These are phyloP conservation scores for Phylloporus sp. DNA, from an alignment of 768 basidiomycete genomes.

Conservation along the genomic window DNA sequence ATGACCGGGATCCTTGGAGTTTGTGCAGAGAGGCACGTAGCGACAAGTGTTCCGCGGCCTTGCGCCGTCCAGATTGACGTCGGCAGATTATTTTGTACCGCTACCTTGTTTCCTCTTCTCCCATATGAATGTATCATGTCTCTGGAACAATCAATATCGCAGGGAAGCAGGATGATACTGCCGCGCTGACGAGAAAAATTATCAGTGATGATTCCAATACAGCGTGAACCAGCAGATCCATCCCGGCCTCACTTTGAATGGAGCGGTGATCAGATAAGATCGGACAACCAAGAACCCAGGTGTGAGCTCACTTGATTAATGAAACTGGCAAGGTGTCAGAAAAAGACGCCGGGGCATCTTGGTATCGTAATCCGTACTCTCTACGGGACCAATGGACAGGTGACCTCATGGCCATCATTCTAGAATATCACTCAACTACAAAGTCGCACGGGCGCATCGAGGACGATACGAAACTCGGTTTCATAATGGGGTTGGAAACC, in stretches of 20 bases:
- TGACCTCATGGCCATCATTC: constrained; percentile 33
- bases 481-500: constrained; percentile 48
- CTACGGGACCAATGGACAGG: constrained; percentile 55
- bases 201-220: constrained; percentile 66
- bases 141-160: constrained; percentile 50
- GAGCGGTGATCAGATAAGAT: not conserved
- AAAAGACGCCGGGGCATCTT: not conserved
- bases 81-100: constrained; percentile 2
- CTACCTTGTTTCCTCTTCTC: constrained; percentile 51
- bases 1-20: constrained; percentile 69
- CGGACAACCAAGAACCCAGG: not conserved
- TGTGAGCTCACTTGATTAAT: constrained; percentile 54
- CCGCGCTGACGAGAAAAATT: too few relatives aligned
- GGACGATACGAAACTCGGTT: constrained; percentile 38
- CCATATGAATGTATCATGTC: constrained; percentile 58
- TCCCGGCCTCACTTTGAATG: constrained; percentile 53
- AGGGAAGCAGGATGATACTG: too few relatives aligned
- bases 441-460: constrained; percentile 5
- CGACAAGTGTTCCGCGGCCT: constrained; percentile 52
- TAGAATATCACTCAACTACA: constrained; percentile 54
- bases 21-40: too few relatives aligned
- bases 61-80: constrained; percentile 38
- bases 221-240: constrained; percentile 74
- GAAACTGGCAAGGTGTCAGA: constrained; percentile 39
- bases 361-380: constrained; percentile 40